Evolutionary conservation across 805 yeast genomes (phyloP), one percentile per base, ranked within the genome.

Genomic region (Cyberlindnera xylosilytica): DNA sequence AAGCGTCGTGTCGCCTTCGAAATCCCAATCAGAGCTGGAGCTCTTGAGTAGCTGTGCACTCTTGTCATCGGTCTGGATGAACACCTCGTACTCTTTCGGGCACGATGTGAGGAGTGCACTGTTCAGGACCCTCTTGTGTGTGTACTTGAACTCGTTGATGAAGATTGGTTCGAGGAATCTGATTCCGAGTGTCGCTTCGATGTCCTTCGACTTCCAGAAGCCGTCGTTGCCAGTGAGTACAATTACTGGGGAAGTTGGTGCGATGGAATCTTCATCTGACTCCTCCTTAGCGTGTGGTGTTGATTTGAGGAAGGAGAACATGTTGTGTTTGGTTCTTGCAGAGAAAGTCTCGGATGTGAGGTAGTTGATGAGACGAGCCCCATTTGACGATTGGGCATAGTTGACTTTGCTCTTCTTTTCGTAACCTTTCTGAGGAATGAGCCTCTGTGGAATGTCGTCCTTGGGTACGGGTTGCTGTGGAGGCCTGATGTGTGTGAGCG

Each of bases 41-140:
- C n/a, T n/a, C 13, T 27, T 15, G 6, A 15, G 11, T 8, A 29
- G 6, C 18, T 17, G 6, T n/a, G 18, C 22, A 31, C 13, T 41
- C 34, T 13, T 20, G 18, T 41, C 42, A 18, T 46, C 51, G 17
- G 30, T 28, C 18, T 53, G 53, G 10, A 64, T 57, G 49, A 57
- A 69, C 1, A 69, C 45, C 3, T 67, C 54, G 1, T 66, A 51
- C 5, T 38, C 44, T 32, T 58, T 61, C 4, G 75, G 75, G 9
- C 71, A 68, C 6, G 73, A 64, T 27, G 64, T 63, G 54, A 69
- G 54, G 20, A 65, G 43, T 22, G 65, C 68, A 17, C 64, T 64
- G 48, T 65, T 64, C n/a, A 57, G 50, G 22, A 63, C 62, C 26
- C 68, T 52, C 9, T 65, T 64, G 46, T 70, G 73, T 2, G 53